Evolutionary conservation across 2,329 filamentous ascomycete species (phyloP), one percentile per base, ranked within the genome.

Genomic region (Zarea fungicola): DNA sequence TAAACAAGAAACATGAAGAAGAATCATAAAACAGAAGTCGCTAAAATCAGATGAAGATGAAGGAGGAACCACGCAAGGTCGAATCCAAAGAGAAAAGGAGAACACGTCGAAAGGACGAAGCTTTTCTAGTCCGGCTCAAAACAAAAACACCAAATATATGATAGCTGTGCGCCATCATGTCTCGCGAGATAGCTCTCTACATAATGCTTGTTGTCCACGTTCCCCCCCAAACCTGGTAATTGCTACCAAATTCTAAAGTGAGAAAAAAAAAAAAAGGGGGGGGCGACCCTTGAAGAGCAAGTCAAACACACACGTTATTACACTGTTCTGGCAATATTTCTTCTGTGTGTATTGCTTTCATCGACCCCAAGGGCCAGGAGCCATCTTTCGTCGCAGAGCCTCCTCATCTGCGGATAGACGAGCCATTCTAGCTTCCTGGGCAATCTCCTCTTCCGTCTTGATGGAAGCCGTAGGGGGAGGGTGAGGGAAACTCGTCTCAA

Each of bases 361-460:
- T 50, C 37, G 61, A 42, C 63, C 65, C 62, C 64, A 71, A 60
- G 51, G 64, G 65, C 64, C 65, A 67, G 3, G 55, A 54, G 28
- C 26, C 32, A 34, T 58, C 68, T 81, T 81, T 54, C 69, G 65
- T 57, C 69, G 65, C 63, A 73, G 63, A 29, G 72, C 67, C 51
- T 76, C 73, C 42, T 78, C 73, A 10, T 76, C 73, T 25, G 65
- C 67, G 2, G 59, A 62, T 16, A 64, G 37, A 42, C 68, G 63
- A 8, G 67, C 67, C 45, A 62, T 60, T 32, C 71, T 60, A 8
- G 70, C 73, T 47, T 72, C 69, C 44, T 69, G 68, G 39, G 67
- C 55, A 49, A 78, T 71, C 54, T 78, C 71, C 29, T 77, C 72
- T 56, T 78, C 72, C 8, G 66, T 67, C 61, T 66, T 69, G 52